A percentile compares a stretch with the other conserved stretches of the same genome.
These are phyloP conservation scores for Acer negundo DNA, from an alignment of 345 rosid genomes.

Conservation along the genomic window DNA sequence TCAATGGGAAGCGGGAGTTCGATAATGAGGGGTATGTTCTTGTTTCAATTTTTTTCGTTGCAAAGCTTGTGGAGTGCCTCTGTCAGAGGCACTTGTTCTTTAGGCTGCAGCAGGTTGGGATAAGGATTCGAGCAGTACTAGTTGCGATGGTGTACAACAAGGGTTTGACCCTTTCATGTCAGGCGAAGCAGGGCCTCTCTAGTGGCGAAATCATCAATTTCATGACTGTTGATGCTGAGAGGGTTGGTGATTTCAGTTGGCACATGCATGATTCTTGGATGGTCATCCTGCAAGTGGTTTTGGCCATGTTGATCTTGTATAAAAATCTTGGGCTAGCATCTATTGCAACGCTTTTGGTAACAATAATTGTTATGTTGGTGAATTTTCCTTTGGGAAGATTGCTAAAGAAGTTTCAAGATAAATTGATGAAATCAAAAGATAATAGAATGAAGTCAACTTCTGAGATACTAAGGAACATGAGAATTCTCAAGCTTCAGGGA, in stretches of 20 bases:
- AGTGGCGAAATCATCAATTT: slow-evolving; percentile 71
- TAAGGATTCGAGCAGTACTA: slow-evolving; percentile 49
- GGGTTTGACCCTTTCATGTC: slow-evolving; percentile 52
- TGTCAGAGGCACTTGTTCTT: slow-evolving; percentile 55
- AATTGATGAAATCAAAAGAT: slow-evolving; percentile 64
- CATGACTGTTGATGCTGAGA: slow-evolving; percentile 59
- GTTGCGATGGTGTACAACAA: slow-evolving; percentile 54
- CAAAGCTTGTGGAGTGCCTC: slow-evolving; percentile 59
- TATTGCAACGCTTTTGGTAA: slow-evolving; percentile 45
- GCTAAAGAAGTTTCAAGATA: slow-evolving; percentile 49
- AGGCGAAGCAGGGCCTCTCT: slow-evolving; percentile 47
- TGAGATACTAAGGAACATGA: slow-evolving; percentile 70
- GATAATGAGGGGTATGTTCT: slow-evolving; percentile 48
- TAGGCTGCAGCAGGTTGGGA: slow-evolving; percentile 34
- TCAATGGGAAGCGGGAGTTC: slow-evolving; percentile 35
- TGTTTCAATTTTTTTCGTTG: slow-evolving; percentile 42
- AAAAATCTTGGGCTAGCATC: slow-evolving; percentile 56
- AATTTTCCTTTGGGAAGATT: slow-evolving; percentile 54
- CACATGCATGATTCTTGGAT: slow-evolving; percentile 62
- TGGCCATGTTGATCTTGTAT: slow-evolving; percentile 56
- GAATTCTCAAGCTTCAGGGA: slow-evolving; percentile 73
- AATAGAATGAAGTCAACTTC: slow-evolving; percentile 59
- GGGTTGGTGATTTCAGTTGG: slow-evolving; percentile 53
- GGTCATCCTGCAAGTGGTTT: slow-evolving; percentile 45
- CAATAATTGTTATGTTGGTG: slow-evolving; percentile 44